A percentile compares a stretch with the other conserved stretches of the same genome.
Conservation (phyloP, 495 filamentous ascomycete genomes). For the Aspergillus ostianus region DNA sequence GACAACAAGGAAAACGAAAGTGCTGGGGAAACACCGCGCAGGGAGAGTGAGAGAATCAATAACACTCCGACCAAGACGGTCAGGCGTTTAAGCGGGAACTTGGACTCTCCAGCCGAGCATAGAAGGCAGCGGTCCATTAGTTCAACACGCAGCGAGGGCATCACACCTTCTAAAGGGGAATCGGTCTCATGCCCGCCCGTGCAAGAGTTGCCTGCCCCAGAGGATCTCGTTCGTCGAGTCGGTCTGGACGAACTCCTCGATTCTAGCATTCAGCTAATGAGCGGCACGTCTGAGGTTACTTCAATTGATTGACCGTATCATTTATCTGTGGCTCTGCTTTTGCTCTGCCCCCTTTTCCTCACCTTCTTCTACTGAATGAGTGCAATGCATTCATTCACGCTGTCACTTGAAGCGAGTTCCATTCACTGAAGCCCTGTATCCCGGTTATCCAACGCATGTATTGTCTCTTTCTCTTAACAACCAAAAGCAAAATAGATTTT, state of each 20-base stretch:
- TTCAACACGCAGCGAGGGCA: conserved; percentile 19
- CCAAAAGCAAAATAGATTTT: background rate
- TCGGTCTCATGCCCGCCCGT: conserved; percentile 15
- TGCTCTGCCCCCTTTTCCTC: conserved; percentile 4
- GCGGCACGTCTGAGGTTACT: conserved; percentile 9
- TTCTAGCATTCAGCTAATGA: conserved; percentile 9
- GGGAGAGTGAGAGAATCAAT: conserved; percentile 17
- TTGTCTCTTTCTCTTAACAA: background rate
- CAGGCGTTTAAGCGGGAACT: conserved; percentile 21
- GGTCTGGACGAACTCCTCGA: conserved; percentile 20
- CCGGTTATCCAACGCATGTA: background rate
- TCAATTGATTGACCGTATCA: conserved; percentile 17
- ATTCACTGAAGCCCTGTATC: background rate
- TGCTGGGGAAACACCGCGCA: conserved; percentile 13
- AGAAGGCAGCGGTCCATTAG: conserved; percentile 18
- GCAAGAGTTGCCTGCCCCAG: conserved; percentile 15
- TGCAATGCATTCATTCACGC: background rate
- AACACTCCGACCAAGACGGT: conserved; percentile 18
- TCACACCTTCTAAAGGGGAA: conserved; percentile 16
- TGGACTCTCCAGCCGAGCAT: conserved; percentile 19
- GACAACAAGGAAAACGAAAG: conserved; percentile 28
- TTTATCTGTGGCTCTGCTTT: conserved; percentile 1
- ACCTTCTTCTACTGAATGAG: background rate
- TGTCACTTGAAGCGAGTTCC: background rate
- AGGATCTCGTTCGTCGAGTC: conserved; percentile 17